A percentile compares a stretch with the other conserved stretches of the same genome.
Conservation (phyloP, 2,329 filamentous ascomycete species). For the Fusarium pseudograminearum region DNA sequence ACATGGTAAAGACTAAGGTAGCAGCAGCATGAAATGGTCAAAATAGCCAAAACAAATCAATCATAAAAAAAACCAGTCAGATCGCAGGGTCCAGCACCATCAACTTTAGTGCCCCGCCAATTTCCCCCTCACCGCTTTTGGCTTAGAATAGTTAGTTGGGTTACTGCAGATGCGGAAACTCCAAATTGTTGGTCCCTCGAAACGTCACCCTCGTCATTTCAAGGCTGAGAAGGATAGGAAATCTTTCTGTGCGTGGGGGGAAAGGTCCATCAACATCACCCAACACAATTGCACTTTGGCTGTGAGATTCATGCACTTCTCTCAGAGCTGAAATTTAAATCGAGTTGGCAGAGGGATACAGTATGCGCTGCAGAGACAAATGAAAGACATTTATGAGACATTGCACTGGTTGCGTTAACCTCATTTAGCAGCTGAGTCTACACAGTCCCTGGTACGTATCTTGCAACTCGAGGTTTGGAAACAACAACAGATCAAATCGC, state of each 20-base stretch:
- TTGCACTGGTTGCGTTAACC: constrained; percentile 6
- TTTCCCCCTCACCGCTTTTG: constrained; percentile 39
- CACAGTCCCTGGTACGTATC: neutral
- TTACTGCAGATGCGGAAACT: constrained; percentile 23
- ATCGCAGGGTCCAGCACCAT: constrained; percentile 44
- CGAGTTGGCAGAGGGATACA: neutral
- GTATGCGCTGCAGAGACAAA: neutral
- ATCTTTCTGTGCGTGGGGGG: neutral
- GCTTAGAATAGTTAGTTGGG: constrained; percentile 13
- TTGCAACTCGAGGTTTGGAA: neutral
- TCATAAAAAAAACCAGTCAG: constrained; percentile 31
- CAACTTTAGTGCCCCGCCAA: constrained; percentile 28
- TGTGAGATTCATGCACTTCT: neutral
- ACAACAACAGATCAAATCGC: neutral
- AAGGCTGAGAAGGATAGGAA: neutral
- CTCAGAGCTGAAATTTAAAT: neutral
- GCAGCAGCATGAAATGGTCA: constrained; percentile 1
- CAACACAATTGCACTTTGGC: neutral
- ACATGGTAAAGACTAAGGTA: neutral
- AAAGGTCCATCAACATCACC: neutral
- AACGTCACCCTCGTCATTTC: constrained; percentile 7
- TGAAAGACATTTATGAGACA: constrained; percentile 4
- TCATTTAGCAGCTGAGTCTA: constrained; percentile 1
- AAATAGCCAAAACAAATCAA: constrained; percentile 26
- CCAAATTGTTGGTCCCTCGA: constrained; percentile 12